Conservation (phyloP, 495 filamentous ascomycete genomes). For the Penicillium flavigenum region DNA sequence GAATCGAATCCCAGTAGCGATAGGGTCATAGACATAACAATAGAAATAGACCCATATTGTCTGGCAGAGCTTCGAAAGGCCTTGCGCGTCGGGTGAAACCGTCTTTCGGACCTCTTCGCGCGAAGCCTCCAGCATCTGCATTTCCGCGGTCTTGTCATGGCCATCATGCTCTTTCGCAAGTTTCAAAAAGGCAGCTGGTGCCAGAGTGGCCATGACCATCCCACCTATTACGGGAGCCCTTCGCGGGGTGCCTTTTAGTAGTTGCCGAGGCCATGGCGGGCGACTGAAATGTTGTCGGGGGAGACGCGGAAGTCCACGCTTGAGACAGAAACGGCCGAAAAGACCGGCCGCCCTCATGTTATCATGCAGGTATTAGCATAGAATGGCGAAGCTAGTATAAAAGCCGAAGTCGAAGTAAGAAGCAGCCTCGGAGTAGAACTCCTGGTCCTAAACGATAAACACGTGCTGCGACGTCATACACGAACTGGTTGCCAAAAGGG, state of each 20-base stretch:
- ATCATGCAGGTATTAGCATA: slow-evolving; percentile 21
- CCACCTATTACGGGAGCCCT: slow-evolving; percentile 33
- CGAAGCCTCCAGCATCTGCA: slow-evolving; percentile 81
- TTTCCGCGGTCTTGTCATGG: slow-evolving; percentile 69
- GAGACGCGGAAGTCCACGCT: slow-evolving; percentile 28
- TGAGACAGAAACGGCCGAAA: slow-evolving; percentile 55
- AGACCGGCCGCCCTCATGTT: slow-evolving; percentile 57
- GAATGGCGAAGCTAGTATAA: background rate
- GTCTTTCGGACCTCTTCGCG: slow-evolving; percentile 69
- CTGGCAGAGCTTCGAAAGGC: slow-evolving; percentile 53
- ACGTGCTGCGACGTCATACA: slow-evolving; percentile 15
- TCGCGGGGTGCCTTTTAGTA: slow-evolving; percentile 30
- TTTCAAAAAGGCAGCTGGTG: slow-evolving; percentile 68
- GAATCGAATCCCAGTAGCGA: slow-evolving; percentile 84
- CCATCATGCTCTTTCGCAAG: slow-evolving; percentile 64
- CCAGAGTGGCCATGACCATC: slow-evolving; percentile 53
- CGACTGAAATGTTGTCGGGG: slow-evolving; percentile 19
- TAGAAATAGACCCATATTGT: slow-evolving; percentile 63
- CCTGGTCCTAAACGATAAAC: slow-evolving; percentile 3
- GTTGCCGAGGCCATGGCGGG: slow-evolving; percentile 28
- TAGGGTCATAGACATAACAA: slow-evolving; percentile 75
- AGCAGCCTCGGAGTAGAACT: background rate
- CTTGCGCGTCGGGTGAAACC: slow-evolving; percentile 58
- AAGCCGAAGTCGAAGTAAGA: background rate
- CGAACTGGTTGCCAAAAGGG: background rate